A percentile compares a stretch with the other conserved stretches of the same genome.
Evolutionary conservation across 2,329 filamentous ascomycete genomes (phyloP).

Genomic region (Xylariaceae sp.): DNA sequence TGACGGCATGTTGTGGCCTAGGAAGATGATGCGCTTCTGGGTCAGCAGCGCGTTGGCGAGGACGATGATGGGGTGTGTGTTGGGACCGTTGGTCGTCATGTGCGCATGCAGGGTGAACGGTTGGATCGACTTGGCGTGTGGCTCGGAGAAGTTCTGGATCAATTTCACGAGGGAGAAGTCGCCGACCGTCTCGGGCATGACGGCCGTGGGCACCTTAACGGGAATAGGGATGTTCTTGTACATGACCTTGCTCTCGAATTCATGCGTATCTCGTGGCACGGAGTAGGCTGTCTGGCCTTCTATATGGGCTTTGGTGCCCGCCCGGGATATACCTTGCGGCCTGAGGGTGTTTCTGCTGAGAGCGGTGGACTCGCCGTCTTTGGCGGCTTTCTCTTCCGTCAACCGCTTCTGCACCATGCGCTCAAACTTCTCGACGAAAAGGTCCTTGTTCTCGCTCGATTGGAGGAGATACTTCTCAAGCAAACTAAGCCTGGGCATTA

Average conservation of each 20-base stretch:
- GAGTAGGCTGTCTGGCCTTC: conserved; percentile 62
- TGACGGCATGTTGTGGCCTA: conserved; percentile 91
- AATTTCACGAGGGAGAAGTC: conserved; percentile 97
- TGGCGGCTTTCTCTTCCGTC: conserved; percentile 53
- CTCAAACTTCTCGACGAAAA: conserved; percentile 97
- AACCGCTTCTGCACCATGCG: conserved; percentile 83
- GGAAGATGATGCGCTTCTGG: conserved; percentile 92
- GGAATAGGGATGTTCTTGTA: conserved; percentile 97
- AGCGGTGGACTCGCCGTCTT: conserved; percentile 41
- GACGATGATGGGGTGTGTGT: conserved; percentile 91
- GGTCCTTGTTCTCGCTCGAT: conserved; percentile 86
- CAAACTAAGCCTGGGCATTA: conserved; percentile 79
- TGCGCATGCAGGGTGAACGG: conserved; percentile 85
- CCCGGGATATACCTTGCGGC: conserved; percentile 49
- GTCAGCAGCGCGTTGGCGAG: conserved; percentile 91
- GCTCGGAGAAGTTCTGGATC: conserved; percentile 85
- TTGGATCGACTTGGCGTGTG: conserved; percentile 76
- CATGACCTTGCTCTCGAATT: conserved; percentile 91
- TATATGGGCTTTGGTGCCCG: conserved; percentile 58
- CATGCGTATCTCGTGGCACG: conserved; percentile 89
- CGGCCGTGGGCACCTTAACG: conserved; percentile 89
- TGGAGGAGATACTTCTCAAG: conserved; percentile 84
- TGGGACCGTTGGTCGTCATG: conserved; percentile 83
- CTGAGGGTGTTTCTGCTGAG: conserved; percentile 45
- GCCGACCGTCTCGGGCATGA: conserved; percentile 92